phyloP scores from a whole-genome alignment of 2,329 filamentous ascomycete species.

The Stemphylium vesicarium region DNA sequence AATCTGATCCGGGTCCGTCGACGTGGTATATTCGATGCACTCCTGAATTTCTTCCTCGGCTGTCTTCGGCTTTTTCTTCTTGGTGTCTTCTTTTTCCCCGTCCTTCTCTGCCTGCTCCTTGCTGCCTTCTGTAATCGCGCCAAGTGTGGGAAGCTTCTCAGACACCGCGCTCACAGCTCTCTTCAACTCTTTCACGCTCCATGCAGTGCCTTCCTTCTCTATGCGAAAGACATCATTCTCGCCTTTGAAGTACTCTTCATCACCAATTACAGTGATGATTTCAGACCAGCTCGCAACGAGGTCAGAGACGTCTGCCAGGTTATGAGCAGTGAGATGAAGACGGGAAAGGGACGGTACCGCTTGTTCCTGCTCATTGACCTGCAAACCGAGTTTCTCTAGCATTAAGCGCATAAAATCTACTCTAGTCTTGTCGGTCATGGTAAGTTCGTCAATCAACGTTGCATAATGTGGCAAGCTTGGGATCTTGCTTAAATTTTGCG shows the following conservation, averaged over 20 bases:
- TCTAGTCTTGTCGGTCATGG: conserved; percentile 72
- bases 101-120: not conserved
- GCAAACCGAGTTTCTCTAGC: conserved; percentile 79
- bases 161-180: conserved; percentile 42
- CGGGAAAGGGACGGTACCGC: conserved; percentile 79
- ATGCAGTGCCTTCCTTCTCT: conserved; percentile 65
- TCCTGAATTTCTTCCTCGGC: conserved; percentile 40
- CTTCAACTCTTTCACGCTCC: conserved; percentile 41
- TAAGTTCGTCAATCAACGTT: conserved; percentile 70
- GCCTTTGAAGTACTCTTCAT: conserved; percentile 75
- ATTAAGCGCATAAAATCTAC: conserved; percentile 79
- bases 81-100: conserved; percentile 25
- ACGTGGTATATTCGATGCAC: conserved; percentile 35
- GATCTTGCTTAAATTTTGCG: conserved; percentile 74
- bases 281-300: conserved; percentile 71
- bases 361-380: conserved; percentile 72
- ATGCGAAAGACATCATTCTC: conserved; percentile 85
- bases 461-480: conserved; percentile 72
- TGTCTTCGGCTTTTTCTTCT: conserved; percentile 31
- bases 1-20: conserved; percentile 61
- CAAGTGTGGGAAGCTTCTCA: conserved; percentile 32
- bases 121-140: conserved; percentile 34
- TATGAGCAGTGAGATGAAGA: conserved; percentile 78
- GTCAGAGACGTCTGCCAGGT: conserved; percentile 69
- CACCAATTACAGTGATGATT: conserved; percentile 68